Evolutionary conservation across 768 basidiomycete species (phyloP), one percentile per base, ranked within the genome.

Genomic region (Phylloporus sp.): DNA sequence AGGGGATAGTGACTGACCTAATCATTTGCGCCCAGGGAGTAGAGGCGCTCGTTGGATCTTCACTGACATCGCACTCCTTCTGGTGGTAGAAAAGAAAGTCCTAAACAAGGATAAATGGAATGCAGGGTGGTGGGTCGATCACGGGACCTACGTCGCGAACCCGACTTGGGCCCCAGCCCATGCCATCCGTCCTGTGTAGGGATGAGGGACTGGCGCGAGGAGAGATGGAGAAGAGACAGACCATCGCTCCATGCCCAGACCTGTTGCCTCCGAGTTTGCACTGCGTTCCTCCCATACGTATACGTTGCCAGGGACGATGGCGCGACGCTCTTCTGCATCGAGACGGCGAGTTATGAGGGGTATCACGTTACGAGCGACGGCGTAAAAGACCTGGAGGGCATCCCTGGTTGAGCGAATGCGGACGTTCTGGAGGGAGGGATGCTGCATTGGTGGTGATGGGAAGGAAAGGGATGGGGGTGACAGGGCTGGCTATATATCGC

Each of bases 281-380:
- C 84, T 84, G 52, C 87, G 83, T 56, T 91, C 88, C 62, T 91
- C 88, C 88, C 89, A 91, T 50, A 90, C 85, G 56, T 89, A 90
- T 20, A 90, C 85, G 55, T 86, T 86, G 21, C 88, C 88, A 0
- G 88, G 77, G 15, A 74, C 55, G 57, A 91, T 85, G 15, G 78
- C 78, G 38, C 81, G 73, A 33, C 88, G 79, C 64, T 90, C 88
- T 61, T 90, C 86, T 35, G 84, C 84, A 61, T 90, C 88, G 55
- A 91, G 77, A 8, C 88, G 81, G 46, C 88, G 79, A 18, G 84
- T 86, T 60, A 89, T 87, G 60, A 90, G 76, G 38, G 86, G 85
- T 34, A 90, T 72, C 46, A 72, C 62, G 56, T 80, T 75, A 49
- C 73, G 73, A 9, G 85, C 82, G 41, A 90, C 88, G 39, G 80